Evolutionary conservation across 1,284 basidiomycete species (phyloP), one percentile per base, ranked within the genome.

Genomic region (Moesziomyces globuligerus): DNA sequence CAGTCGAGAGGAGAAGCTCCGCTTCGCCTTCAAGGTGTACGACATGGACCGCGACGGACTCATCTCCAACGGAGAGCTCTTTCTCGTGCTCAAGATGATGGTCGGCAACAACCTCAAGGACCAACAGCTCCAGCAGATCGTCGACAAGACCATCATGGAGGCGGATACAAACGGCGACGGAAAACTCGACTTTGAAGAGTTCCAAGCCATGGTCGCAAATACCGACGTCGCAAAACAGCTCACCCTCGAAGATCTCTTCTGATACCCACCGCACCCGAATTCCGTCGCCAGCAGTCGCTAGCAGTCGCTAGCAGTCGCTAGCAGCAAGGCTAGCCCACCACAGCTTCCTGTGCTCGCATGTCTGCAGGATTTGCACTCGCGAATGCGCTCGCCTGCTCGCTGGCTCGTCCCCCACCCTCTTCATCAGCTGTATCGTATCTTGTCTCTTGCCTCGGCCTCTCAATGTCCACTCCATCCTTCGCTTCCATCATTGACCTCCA

Each of bases 101-200:
- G 96, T 98, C 41, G 95, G 95, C 32, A 98, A 92, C 83, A 98
- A 98, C 84, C 85, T 98, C 78, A 98, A 98, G 91, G 96, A 99
- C 84, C 92, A 96, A 83, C 96, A 98, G 86, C 85, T 98, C 71
- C 96, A 99, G 83, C 95, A 98, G 84, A 99, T 99, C 72, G 96
- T 98, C 10, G 96, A 99, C 85, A 99, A 99, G 86, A 98, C 95
- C 17, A 98, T 99, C 83, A 95, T 98, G 93, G 95, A 98, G 85
- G 95, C 94, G 17, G 95, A 99, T 83, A 91, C 93, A 83, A 93
- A 99, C 81, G 93, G 87, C 9, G 96, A 98, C 83, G 95, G 95
- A 29, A 98, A 95, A 83, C 87, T 99, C 65, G 92, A 89, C 83
- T 98, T 98, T 79, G 93, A 96, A 59, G 95, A 98, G 85, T 99